Evolutionary conservation across 441 rosid genomes (phyloP), one percentile per base, ranked within the genome.

Genomic region (Populus hybrid): DNA sequence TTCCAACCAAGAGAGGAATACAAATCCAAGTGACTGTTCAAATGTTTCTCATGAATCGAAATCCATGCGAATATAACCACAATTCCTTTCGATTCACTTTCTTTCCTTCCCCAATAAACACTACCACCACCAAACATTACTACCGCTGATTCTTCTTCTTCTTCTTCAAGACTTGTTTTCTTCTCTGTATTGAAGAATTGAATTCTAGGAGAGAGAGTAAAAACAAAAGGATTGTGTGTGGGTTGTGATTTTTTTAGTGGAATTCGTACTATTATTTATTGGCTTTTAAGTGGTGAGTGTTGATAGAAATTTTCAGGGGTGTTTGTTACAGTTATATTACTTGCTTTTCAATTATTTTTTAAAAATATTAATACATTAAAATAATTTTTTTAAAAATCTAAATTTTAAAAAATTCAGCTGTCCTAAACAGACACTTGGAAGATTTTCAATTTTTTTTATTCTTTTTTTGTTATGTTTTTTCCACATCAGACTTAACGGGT

Each of bases 1-100:
- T 87, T 85, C 98, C 98, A 94, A 2, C 91, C 89, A 19, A 94
- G 91, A 75, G 98, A 91, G 32, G 93, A 86, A 78, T 91, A 93
- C 78, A 94, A 84, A 82, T 93, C 91, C 35, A 89, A 85, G 80
- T 77, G 88, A 77, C 78, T 85, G 14, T 75, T 53, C 69, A 91
- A 79, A 30, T 84, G 88, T 42, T 72, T 75, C 21, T 86, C 87
- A 59, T 72, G 80, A 77, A 90, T 79, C 35, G 95, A 91, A 63
- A 87, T 82, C 98, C 98, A 94, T 23, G 83, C 84, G 80, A 91
- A 94, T 24, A 94, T 73, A 81, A 89, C 97, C 63, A 83, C 98
- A 34, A 90, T 88, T 63, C 98, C 97, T 64, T 86, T 89, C 59
- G 82, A 84, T 72, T 70, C 84, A 69, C 84, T 59, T n/a, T 23